These are phyloP conservation scores for Salvia sclarea DNA, from an alignment of 305 asterid genomes.

Conservation along the genomic window DNA sequence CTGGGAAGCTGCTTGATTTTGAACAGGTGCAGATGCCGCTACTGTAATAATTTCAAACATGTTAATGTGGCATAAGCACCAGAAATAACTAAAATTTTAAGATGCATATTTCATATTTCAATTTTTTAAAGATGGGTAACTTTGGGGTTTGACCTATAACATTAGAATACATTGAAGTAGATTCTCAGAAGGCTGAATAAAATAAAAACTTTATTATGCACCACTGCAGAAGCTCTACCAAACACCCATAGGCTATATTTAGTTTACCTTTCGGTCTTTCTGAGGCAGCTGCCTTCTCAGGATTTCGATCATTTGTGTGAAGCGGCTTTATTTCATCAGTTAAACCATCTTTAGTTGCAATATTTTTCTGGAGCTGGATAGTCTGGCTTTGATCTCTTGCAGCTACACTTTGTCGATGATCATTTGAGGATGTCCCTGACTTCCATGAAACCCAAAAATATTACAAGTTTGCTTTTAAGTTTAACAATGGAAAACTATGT, in stretches of 20 bases:
- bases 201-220: neutral
- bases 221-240: neutral
- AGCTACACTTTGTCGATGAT: constrained; percentile 36
- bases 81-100: constrained; percentile 17
- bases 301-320: constrained; percentile 37
- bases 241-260: constrained; percentile 4
- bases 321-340: constrained; percentile 43
- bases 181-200: neutral
- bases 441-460: constrained; percentile 36
- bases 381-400: constrained; percentile 43
- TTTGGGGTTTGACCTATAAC: neutral
- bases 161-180: neutral
- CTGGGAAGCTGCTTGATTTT: constrained; percentile 94
- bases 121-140: neutral
- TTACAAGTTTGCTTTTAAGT: constrained; percentile 1
- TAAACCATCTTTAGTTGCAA: constrained; percentile 31
- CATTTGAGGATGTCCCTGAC: constrained; percentile 43
- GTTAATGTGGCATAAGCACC: constrained; percentile 24
- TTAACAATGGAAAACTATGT: neutral
- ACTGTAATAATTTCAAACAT: constrained; percentile 46
- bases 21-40: constrained; percentile 71
- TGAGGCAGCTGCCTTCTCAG: constrained; percentile 51
- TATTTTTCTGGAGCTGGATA: constrained; percentile 40
- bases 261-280: constrained; percentile 71
- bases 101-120: neutral